Base-by-base conservation (phyloP, 257 asterid species). In the Fraxinus quadrangulata region DNA sequence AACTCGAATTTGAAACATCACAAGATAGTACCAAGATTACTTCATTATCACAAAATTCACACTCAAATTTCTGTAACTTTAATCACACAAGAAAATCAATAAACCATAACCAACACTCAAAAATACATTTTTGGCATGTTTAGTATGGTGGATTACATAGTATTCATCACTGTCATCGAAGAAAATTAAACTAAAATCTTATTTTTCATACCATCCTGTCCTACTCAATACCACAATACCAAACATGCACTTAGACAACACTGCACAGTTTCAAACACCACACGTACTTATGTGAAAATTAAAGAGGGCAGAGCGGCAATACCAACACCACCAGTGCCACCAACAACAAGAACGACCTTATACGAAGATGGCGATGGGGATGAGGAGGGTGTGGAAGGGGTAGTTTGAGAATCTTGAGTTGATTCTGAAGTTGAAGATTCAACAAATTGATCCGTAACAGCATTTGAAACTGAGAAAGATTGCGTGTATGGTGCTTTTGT, bases 241-340 rank as follows among this genome's bases (percentile, higher is more conserved):
- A 54, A 19, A 54, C 28, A 54, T n/a, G 65, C 17, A 42, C 17
- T 45, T 45, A 8, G 45, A 39, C 45, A 39, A 8, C 45, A 39
- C 13, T 39, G 45, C 45, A 39, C 45, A 39, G 0, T 39, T 39
- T 39, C 13, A 8, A 39, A 39, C 13, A 39, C 42, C 42, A 8
- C 5, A 37, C 3, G 12, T 9, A 45, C 4, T 42, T 4, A 6
- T 66, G 37, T 3, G n/a, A 16, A 63, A 73, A 23, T 9, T n/a
- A 68, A 2, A 21, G 37, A 61, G n/a, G 11, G 28, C 4, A 40
- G 39, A 70, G 34, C 59, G 66, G 9, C 51, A 76, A 73, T 88
- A 94, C 98, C 98, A 77, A 94, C 98, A 39, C 98, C 98, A n/a
- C 98, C 98, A 56, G 97, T 85, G 83, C 95, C 97, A 40, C 98